Base-by-base conservation (phyloP, 2,329 filamentous ascomycete genomes). In the Chrysoporthe deuterocubensis region DNA sequence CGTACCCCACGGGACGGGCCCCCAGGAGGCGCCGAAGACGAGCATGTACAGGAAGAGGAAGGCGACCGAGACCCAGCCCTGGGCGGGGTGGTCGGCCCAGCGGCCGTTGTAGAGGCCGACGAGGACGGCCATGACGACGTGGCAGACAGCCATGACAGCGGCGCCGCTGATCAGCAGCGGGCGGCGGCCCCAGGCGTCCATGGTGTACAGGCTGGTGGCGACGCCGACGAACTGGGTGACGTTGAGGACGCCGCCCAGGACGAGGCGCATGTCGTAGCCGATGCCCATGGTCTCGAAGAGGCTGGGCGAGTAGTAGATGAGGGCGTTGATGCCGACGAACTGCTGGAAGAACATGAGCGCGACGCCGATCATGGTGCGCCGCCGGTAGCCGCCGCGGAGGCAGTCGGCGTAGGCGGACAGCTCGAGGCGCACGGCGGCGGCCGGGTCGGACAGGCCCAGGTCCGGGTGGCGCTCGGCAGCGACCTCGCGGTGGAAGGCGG, bases 311-410 rank as follows among this genome's bases (percentile, higher is more conserved):
- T 84, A 85, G 74, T 84, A 84, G 18, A 78, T 75, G 26, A 85
- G 73, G 8, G 81, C 84, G 67, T 85, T 85, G 71, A 85, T 82
- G 0, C 82, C 83, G 4, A 80, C 77, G 58, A 85, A 84, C 70
- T 86, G 85, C 66, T 88, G 85, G 73, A 88, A 89, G 72, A 88
- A 88, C 79, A 85, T 84, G 16, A 89, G 72, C 0, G 81, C 79
- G 7, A 83, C 75, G 32, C 84, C 87, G 21, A 88, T 78, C 59
- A 75, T 70, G 0, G 78, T 79, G 14, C 78, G 78, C 56, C 82
- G 78, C 78, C 82, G 83, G 72, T 82, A 84, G 3, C 83, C 82
- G 18, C 76, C 77, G 67, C 75, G 81, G 13, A 79, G 75, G 18
- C 76, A 75, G 68, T 84, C 81, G 32, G 85, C 79, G 71, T 83